phyloP scores from a whole-genome alignment of 2,329 filamentous ascomycete species.

The Chrysoporthe deuterocubensis region DNA sequence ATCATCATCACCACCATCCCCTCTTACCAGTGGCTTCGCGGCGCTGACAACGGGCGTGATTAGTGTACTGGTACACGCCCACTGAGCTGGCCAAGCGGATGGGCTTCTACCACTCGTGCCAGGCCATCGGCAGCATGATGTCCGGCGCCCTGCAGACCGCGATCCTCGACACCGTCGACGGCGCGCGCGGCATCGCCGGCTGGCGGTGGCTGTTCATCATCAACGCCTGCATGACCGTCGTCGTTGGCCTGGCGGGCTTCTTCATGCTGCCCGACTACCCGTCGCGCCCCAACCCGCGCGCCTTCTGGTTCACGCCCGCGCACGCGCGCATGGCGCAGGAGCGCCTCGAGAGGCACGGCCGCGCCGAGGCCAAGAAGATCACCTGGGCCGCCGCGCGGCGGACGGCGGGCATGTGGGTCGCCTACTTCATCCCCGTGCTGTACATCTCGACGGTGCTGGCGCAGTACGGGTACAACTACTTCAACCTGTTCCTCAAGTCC shows the following conservation, averaged over 20 bases:
- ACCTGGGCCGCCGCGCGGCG: constrained; percentile 48
- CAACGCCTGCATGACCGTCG: constrained; percentile 58
- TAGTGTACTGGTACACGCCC: constrained; percentile 48
- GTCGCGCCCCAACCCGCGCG: constrained; percentile 44
- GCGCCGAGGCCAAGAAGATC: constrained; percentile 50
- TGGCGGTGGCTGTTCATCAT: constrained; percentile 62
- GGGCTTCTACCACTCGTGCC: constrained; percentile 57
- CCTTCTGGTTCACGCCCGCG: constrained; percentile 49
- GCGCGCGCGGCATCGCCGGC: constrained; percentile 50
- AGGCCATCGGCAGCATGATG: constrained; percentile 56
- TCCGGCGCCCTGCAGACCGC: constrained; percentile 58
- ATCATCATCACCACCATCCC: too few species aligned
- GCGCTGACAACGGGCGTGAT: neutral
- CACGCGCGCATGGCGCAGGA: constrained; percentile 48
- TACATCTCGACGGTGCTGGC: constrained; percentile 51
- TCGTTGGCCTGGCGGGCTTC: constrained; percentile 55
- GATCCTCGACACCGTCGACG: constrained; percentile 56
- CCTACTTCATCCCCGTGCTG: constrained; percentile 49
- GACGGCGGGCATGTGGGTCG: constrained; percentile 48
- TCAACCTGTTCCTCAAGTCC: constrained; percentile 47
- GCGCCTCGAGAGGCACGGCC: constrained; percentile 47
- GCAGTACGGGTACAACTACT: constrained; percentile 52
- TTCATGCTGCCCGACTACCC: constrained; percentile 51
- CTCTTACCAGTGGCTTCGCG: neutral
- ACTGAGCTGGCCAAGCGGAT: constrained; percentile 54